phyloP scores from a whole-genome alignment of 2,329 filamentous ascomycete genomes.

The Nothopassalora personata region DNA sequence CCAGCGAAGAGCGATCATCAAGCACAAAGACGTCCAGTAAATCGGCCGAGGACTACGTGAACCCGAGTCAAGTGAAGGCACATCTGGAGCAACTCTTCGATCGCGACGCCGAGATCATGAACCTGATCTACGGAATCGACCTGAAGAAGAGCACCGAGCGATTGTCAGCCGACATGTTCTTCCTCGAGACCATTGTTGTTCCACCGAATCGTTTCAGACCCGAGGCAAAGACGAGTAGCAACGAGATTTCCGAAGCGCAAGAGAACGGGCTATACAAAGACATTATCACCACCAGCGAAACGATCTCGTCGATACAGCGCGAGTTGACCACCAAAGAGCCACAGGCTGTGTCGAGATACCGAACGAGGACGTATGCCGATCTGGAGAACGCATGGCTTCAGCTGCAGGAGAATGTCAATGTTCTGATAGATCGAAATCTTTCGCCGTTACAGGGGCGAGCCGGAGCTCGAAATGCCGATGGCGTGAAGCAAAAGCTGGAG shows the following conservation, averaged over 20 bases:
- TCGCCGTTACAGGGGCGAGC: constrained; percentile 76
- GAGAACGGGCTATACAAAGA: constrained; percentile 84
- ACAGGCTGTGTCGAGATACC: constrained; percentile 37
- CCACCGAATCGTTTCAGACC: constrained; percentile 90
- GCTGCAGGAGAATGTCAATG: constrained; percentile 85
- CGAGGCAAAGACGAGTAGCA: constrained; percentile 73
- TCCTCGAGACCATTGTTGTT: constrained; percentile 77
- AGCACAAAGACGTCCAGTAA: constrained; percentile 37
- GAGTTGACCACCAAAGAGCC: constrained; percentile 52
- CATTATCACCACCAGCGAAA: constrained; percentile 70
- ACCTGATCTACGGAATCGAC: constrained; percentile 62
- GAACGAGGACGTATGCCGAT: constrained; percentile 63
- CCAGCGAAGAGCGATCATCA: constrained; percentile 36
- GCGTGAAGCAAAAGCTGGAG: constrained; percentile 95
- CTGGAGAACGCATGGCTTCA: constrained; percentile 76
- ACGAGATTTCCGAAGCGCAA: constrained; percentile 78
- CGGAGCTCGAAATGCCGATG: constrained; percentile 75
- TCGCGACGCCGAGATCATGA: constrained; percentile 77
- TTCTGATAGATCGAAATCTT: constrained; percentile 83
- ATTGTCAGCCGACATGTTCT: constrained; percentile 71
- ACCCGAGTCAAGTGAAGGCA: constrained; percentile 75
- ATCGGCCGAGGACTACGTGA: constrained; percentile 66
- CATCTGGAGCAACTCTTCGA: constrained; percentile 75
- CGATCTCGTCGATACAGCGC: constrained; percentile 67
- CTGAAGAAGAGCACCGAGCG: constrained; percentile 8